Evolutionary conservation across 2,329 filamentous ascomycete species (phyloP).

Genomic region (Trichoderma polysporum): DNA sequence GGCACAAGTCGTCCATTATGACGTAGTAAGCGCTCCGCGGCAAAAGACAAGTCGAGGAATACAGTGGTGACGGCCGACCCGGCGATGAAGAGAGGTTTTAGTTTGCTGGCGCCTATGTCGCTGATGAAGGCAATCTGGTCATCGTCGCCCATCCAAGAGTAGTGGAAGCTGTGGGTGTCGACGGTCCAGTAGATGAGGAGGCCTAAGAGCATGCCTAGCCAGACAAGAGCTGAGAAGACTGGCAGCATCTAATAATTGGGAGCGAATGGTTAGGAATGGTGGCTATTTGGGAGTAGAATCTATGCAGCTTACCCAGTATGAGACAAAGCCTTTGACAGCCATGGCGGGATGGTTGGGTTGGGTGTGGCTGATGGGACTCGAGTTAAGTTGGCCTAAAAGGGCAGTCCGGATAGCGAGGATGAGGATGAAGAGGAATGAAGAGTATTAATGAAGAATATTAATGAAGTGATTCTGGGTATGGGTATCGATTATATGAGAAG

Average conservation of each 20-base stretch:
- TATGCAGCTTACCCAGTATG: constrained; percentile 40
- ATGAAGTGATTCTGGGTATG: neutral
- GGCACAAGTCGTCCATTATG: constrained; percentile 75
- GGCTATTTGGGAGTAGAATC: neutral
- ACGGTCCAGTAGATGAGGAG: constrained; percentile 70
- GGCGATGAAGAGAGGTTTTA: constrained; percentile 78
- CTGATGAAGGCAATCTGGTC: constrained; percentile 72
- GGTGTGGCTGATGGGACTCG: neutral
- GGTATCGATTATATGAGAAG: neutral
- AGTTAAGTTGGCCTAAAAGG: neutral
- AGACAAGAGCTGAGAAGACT: constrained; percentile 63
- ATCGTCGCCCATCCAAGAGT: constrained; percentile 56
- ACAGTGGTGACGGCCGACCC: constrained; percentile 71
- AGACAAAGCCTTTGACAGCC: constrained; percentile 35
- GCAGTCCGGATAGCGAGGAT: neutral
- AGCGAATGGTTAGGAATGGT: neutral
- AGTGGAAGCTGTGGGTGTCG: constrained; percentile 53
- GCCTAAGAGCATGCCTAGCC: constrained; percentile 66
- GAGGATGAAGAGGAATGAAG: neutral
- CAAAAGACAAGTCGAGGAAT: constrained; percentile 77
- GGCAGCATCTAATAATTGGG: constrained; percentile 56
- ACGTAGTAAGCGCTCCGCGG: constrained; percentile 80
- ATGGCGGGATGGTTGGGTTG: constrained; percentile 27
- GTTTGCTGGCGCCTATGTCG: constrained; percentile 58
- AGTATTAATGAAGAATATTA: neutral